phyloP scores from a whole-genome alignment of 306 rosid genomes.

The Castanea crenata region DNA sequence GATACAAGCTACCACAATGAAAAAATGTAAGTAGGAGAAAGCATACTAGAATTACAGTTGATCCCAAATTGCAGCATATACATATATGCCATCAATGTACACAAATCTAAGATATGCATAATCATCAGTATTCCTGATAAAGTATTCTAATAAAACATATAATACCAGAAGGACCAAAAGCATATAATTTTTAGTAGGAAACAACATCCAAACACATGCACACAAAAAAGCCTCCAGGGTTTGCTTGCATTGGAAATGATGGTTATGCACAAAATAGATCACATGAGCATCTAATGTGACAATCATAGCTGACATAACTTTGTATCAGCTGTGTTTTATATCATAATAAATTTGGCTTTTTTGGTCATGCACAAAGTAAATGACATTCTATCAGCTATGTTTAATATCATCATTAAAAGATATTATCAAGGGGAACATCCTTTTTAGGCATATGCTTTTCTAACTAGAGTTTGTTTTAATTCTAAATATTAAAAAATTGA shows the following conservation, averaged over 20 bases:
- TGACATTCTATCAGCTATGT: no score
- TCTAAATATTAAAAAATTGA: not conserved
- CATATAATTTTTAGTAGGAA: not conserved
- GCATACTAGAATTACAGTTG: not conserved
- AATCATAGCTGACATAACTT: not conserved
- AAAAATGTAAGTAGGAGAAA: not conserved
- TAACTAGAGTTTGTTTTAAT: not conserved
- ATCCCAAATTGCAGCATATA: not conserved
- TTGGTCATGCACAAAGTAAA: no score
- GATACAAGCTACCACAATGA: not conserved
- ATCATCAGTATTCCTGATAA: not conserved
- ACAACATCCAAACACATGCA: not conserved
- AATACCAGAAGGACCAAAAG: not conserved
- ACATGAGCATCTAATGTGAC: not conserved
- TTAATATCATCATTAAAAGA: not conserved
- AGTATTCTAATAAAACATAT: not conserved
- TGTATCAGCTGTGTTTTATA: no score
- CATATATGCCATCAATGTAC: not conserved
- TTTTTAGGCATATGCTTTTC: not conserved
- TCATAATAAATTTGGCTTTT: no score
- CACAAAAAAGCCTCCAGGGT: not conserved
- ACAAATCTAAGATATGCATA: not conserved
- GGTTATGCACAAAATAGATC: not conserved
- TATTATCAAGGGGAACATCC: not conserved
- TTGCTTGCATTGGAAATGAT: not conserved